Evolutionary conservation across 306 rosid genomes (phyloP), one percentile per base, ranked within the genome.

Genomic region (Lupinus albus): DNA sequence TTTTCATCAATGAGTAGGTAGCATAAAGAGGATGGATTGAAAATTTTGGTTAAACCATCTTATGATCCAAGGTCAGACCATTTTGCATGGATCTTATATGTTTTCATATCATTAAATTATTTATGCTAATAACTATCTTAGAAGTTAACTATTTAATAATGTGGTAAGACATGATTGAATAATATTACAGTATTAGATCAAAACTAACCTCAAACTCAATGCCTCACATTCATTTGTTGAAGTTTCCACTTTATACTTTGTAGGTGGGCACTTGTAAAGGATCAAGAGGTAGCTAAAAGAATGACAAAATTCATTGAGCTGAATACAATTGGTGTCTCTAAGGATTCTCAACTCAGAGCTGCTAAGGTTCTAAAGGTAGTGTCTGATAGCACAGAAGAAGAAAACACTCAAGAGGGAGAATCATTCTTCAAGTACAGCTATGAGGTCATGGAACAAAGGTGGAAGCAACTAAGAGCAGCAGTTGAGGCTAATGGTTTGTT

Each of bases 261-360:
- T 32, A 92, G 98, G 67, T 93, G 97, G 99, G 97, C 97, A 53
- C 80, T 93, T 13, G 97, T 93, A n/a, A 90, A 85, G 61, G 91
- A 90, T 54, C 56, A 20, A 8, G 85, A 86, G 33, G 78, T 93
- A 0, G 96, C 96, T 0, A 88, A 64, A 76, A 84, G 55, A 70
- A 93, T 93, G 99, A 81, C 82, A 1, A 84, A 84, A 13, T 93
- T 90, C 73, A 73, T 90, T 13, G 92, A 85, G 85, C 72, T 93
- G 20, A 88, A 33, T 67, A 84, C 97, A 36, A 90, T 93, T 11
- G 97, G 99, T 3, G 99, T 93, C 18, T 93, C 99, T 0, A 90
- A 82, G 79, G 99, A 90, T 75, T 90, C 99, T 10, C 99, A 93
- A 51, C 79, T 85, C 36, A 84, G 99, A 32, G 99, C 97, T 7